Evolutionary conservation across 2,329 filamentous ascomycete genomes (phyloP), one percentile per base, ranked within the genome.

Genomic region (Xenoacremonium recifei): DNA sequence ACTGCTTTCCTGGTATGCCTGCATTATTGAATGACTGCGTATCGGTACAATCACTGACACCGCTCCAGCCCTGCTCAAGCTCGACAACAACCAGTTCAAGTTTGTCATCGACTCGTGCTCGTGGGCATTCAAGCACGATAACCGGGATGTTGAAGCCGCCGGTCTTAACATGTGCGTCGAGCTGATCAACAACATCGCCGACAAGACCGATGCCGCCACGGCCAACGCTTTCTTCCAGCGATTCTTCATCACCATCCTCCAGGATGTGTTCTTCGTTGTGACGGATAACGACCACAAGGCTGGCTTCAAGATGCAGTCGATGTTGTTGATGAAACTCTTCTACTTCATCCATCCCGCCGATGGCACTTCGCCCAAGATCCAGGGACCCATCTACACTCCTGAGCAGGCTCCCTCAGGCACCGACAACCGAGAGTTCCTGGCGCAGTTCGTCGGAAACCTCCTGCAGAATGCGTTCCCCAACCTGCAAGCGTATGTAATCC

Each of bases 51-150:
- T 45, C 16, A 54, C 34, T 11, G 30, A 20, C 5, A 34, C 32
- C n/a, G n/a, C n/a, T n/a, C 33, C 44, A 76, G 82, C 93, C 1
- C 79, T 99, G 17, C 77, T 99, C 53, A 95, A 95, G 68, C 82
- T 99, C 23, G 92, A 99, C 63, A 92, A 89, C 60, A 84, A 89
- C 45, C 93, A 96, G 63, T 99, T 99, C 82, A 99, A 99, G 72
- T 95, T 97, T 62, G 91, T 99, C 58, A 97, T 99, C 54, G 93
- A 99, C 67, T 95, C 92, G 25, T 99, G 95, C 76, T 90, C 97
- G 78, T 99, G 93, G 95, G 93, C 95, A n/a, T 96, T 92, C 75
- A 99, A 99, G 75, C 93, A 99, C 68, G 93, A 99, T 72, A 99
- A 99, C 70, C 87, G 93, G 47, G 90, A 96, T 62, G 93, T 99